Evolutionary conservation across 2,329 filamentous ascomycete species (phyloP), one percentile per base, ranked within the genome.

Genomic region (Catunica adiposa): DNA sequence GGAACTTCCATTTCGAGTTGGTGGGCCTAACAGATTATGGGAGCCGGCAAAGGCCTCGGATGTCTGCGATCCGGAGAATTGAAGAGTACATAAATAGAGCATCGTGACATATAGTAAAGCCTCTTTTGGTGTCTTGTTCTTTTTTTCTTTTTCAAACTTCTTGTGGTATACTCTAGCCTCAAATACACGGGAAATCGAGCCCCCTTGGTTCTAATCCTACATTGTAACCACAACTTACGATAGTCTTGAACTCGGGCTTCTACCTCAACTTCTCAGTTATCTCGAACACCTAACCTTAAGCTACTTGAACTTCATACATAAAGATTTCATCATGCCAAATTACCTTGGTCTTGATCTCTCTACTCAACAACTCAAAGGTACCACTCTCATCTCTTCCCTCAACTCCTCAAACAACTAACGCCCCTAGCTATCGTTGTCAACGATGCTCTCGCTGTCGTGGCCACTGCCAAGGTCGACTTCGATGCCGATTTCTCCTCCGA

Each of bases 261-360:
- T n/a, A n/a, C n/a, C n/a, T n/a, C n/a, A n/a, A n/a, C n/a, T n/a
- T n/a, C n/a, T n/a, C n/a, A n/a, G n/a, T n/a, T n/a, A n/a, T n/a
- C n/a, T n/a, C n/a, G n/a, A n/a, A 38, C 2, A 11, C 37, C 37
- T 38, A 3, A 38, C 37, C n/a, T 38, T 11, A 11, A 38, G 2
- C 3, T 3, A 3, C 3, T 14, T 38, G 11, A 38, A 3, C 37
- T 14, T n/a, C 37, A 38, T 5, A 11, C 11, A 38, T 38, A 38
- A 11, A 14, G n/a, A 34, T 34, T 22, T 22, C n/a, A 23, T 8
- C 11, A 58, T 58, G 56, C 23, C 58, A 26, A 73, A 94, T 59
- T 95, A 94, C 66, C 75, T 95, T 64, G 92, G 92, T 59, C 89
- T 97, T 68, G 92, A 98, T 71, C 82, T 97, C 59, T 96, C 89